Conservation (phyloP, 2,329 filamentous ascomycete genomes). For the Grosmannia clavigera region DNA sequence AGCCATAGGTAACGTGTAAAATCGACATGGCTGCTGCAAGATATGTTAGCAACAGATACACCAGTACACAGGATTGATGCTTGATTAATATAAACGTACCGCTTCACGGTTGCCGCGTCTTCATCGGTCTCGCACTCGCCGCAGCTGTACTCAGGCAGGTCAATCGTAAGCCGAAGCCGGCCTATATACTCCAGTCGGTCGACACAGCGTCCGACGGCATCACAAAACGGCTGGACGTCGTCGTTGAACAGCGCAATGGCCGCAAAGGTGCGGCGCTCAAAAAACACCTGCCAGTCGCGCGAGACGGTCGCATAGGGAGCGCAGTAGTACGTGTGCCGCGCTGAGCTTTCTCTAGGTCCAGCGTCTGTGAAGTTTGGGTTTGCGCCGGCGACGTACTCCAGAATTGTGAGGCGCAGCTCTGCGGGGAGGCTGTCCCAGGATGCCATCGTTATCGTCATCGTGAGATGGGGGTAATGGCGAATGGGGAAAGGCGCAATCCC, state of each 20-base stretch:
- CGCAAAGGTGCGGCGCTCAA: not conserved
- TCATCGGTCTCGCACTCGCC: not conserved
- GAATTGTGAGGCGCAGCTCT: not conserved
- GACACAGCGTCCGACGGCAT: not conserved
- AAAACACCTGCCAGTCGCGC: not conserved
- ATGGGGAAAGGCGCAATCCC: not conserved
- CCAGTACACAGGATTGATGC: not conserved
- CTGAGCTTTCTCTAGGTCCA: not conserved
- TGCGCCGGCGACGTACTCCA: not conserved
- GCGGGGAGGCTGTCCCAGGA: not conserved
- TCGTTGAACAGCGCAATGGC: not conserved
- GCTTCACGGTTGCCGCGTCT: not conserved
- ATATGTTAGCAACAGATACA: not conserved
- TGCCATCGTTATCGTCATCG: not conserved
- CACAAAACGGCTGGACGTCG: not conserved
- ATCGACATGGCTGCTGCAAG: not conserved
- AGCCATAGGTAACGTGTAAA: not conserved
- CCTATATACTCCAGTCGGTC: not conserved
- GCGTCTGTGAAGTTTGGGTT: not conserved
- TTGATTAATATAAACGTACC: not conserved
- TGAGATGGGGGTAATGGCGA: not conserved
- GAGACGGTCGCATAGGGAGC: not conserved
- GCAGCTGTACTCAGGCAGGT: not conserved
- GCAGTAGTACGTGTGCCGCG: not conserved
- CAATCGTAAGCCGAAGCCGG: not conserved